phyloP scores from a whole-genome alignment of 495 filamentous ascomycete genomes.

The Aspergillus cavernicola region DNA sequence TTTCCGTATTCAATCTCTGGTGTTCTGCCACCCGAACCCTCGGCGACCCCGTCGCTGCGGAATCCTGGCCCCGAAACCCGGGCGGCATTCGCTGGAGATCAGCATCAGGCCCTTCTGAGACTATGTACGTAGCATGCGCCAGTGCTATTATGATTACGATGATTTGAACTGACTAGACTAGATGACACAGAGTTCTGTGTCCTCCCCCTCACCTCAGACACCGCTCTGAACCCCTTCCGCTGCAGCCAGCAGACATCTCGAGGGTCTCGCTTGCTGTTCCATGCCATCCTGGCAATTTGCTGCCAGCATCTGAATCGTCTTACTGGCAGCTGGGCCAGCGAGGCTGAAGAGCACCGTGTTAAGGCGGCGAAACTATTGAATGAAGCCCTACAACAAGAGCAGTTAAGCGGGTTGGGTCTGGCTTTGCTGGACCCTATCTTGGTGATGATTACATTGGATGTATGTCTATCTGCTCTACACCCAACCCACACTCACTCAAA shows the following conservation, averaged over 20 bases:
- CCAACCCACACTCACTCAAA: too few species aligned
- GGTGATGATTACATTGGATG: slow-evolving; percentile 19
- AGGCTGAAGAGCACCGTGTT: slow-evolving; percentile 12
- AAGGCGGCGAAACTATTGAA: slow-evolving; percentile 18
- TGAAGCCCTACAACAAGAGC: neutral
- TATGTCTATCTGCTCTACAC: too few species aligned
- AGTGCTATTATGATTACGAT: too few species aligned
- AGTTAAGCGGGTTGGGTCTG: neutral
- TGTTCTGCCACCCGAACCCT: too few species aligned
- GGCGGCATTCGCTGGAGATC: too few species aligned
- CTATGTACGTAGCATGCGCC: too few species aligned
- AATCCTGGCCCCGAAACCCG: too few species aligned
- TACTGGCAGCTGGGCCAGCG: neutral
- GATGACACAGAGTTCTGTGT: slow-evolving; percentile 23
- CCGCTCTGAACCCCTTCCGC: slow-evolving; percentile 17
- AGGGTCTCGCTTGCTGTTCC: slow-evolving; percentile 11
- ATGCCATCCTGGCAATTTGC: slow-evolving; percentile 20
- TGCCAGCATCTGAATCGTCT: slow-evolving; percentile 16
- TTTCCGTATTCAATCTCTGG: too few species aligned
- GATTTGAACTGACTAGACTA: too few species aligned
- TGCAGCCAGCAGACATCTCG: slow-evolving; percentile 5
- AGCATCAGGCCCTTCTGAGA: too few species aligned
- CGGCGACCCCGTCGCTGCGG: too few species aligned
- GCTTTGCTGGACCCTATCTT: slow-evolving; percentile 16
- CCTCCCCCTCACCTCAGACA: slow-evolving; percentile 16